phyloP scores from a whole-genome alignment of 371 early-diverging fungal genomes.

The Phascolomyces articulosus region DNA sequence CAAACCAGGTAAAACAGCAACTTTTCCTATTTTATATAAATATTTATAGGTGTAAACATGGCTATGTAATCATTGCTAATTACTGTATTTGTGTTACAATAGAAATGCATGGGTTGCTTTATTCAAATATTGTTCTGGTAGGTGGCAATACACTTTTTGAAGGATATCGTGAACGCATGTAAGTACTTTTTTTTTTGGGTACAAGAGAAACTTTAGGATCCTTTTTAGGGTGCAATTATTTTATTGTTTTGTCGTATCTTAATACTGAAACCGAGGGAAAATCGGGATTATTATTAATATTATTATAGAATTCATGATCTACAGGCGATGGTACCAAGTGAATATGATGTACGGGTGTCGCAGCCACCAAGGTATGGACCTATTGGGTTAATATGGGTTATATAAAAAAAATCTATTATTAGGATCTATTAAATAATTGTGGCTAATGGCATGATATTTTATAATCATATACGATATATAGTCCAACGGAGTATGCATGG shows the following conservation, averaged over 20 bases:
- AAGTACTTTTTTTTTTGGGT: no score
- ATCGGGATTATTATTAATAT: neutral
- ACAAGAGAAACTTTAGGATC: neutral
- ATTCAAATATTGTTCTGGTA: slow-evolving; percentile 75
- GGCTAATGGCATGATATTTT: no score
- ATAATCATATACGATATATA: slow-evolving; percentile 16
- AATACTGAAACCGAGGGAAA: neutral
- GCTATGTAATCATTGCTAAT: no score
- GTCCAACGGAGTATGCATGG: slow-evolving; percentile 62
- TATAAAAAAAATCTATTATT: no score
- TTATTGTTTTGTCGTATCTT: neutral
- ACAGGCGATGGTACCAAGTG: slow-evolving; percentile 62
- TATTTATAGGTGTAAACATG: no score
- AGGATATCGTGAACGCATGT: slow-evolving; percentile 75
- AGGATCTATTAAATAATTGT: no score
- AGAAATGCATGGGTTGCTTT: slow-evolving; percentile 71
- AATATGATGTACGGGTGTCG: slow-evolving; percentile 66
- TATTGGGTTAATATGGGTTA: neutral
- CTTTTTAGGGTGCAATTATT: no score
- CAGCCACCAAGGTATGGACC: slow-evolving; percentile 62
- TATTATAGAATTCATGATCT: slow-evolving; percentile 59
- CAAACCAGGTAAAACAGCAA: slow-evolving; percentile 40
- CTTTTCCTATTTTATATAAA: no score
- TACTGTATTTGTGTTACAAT: neutral
- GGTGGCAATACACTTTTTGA: slow-evolving; percentile 78